Base-by-base conservation (phyloP, 495 filamentous ascomycete genomes). In the Parathielavia hyrcaniae region DNA sequence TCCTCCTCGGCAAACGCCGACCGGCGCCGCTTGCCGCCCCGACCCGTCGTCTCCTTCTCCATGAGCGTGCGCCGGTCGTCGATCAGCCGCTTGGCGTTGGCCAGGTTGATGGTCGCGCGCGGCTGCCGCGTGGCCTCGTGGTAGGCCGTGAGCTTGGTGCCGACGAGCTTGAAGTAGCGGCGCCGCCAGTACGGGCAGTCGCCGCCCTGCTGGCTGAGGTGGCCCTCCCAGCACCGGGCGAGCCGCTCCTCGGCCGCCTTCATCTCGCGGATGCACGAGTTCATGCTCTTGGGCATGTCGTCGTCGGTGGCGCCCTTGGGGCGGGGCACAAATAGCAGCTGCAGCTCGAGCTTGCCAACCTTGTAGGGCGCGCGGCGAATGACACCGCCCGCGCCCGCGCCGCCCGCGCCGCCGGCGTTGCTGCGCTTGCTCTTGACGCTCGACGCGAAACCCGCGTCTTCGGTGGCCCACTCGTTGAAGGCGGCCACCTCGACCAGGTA, bases 111-210 rank as follows among this genome's bases (percentile, higher is more conserved):
- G 17, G 90, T 97, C 2, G 95, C 93, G 51, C 93, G 88, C 41
- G 92, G 92, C 70, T 97, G 93, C 19, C 90, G 87, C 16, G 90
- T 97, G 19, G 88, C 83, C 76, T 98, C 93, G 71, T 98, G 95
- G 68, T 91, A 97, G 9, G 95, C 93, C 4, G 91, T 97, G 53
- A 98, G 78, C 67, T 95, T 96, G 47, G 88, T 83, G 14, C 90
- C 92, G 26, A 89, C 81, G 1, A 98, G 84, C 69, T 92, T 95
- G 79, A 98, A 98, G 77, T 93, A 97, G 54, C 93, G 89, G 49
- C 93, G 89, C 48, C 93, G 89, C 93, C 93, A 98, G 77, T 86
- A 97, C 89, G 91, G 90, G 74, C 93, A 98, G 70, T 98, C 93
- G 55, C 93, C 93, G 61, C 93, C 93, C 71, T 98, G 93, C 68